Conservation (phyloP, 306 rosid genomes). For the Cucumis melo region DNA sequence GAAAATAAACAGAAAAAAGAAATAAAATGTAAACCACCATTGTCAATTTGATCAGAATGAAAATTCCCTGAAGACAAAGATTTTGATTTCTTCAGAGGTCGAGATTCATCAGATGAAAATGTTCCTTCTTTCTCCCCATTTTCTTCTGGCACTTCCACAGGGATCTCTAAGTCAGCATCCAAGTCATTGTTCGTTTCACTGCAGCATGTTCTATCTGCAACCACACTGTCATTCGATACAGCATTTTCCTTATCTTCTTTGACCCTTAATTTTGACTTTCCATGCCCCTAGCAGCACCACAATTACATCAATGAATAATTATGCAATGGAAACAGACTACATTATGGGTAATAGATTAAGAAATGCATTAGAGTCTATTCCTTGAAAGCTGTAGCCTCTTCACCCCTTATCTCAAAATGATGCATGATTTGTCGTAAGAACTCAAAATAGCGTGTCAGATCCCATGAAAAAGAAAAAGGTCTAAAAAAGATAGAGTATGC, state of each 20-base stretch:
- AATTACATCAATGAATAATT: neutral
- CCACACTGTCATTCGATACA: conserved; percentile 20
- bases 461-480: neutral
- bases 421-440: neutral
- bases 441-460: neutral
- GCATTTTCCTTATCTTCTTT: conserved; percentile 22
- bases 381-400: neutral
- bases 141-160: conserved; percentile 25
- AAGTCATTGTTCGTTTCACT: conserved; percentile 16
- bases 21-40: conserved; percentile 34
- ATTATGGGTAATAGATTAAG: neutral
- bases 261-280: conserved; percentile 26
- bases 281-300: conserved; percentile 17
- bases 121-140: conserved; percentile 15
- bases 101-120: conserved; percentile 25
- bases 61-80: conserved; percentile 20
- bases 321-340: neutral
- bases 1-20: neutral
- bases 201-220: conserved; percentile 35
- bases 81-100: conserved; percentile 56
- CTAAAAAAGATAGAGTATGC: neutral
- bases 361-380: neutral
- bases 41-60: conserved; percentile 19
- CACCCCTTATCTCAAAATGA: neutral
- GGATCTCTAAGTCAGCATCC: conserved; percentile 31